phyloP scores from a whole-genome alignment of 352 stramenopile species.

The Phytophthora hybrid region DNA sequence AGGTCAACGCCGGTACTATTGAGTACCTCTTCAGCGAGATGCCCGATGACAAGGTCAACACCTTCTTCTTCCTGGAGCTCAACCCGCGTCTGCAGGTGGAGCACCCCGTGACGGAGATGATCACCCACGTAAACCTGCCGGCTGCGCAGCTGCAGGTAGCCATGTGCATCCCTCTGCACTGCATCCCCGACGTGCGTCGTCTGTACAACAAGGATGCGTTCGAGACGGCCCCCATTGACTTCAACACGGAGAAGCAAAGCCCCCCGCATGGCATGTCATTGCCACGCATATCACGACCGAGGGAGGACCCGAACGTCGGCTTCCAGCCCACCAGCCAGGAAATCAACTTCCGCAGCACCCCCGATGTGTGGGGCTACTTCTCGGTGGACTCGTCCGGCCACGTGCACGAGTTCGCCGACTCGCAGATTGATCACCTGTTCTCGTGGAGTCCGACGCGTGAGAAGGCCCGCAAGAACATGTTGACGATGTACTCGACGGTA shows the following conservation, averaged over 20 bases:
- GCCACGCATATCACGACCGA: constrained; percentile 98
- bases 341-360: constrained; percentile 99
- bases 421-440: constrained; percentile 99
- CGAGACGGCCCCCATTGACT: constrained; percentile 96
- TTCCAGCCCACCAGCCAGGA: constrained; percentile 99
- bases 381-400: constrained; percentile 98
- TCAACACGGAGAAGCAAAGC: constrained; percentile 88
- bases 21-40: constrained; percentile 99
- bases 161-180: constrained; percentile 99
- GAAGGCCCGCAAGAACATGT: constrained; percentile 97
- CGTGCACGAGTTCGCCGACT: constrained; percentile 99
- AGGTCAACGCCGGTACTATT: constrained; percentile 99
- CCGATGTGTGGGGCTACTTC: constrained; percentile 99
- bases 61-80: constrained; percentile 99
- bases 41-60: constrained; percentile 88
- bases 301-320: constrained; percentile 99
- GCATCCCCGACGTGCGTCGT: constrained; percentile 98
- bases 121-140: constrained; percentile 98
- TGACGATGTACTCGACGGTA: too few relatives aligned
- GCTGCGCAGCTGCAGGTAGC: constrained; percentile 98
- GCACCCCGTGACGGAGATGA: constrained; percentile 99
- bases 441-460: constrained; percentile 96
- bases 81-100: constrained; percentile 99
- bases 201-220: constrained; percentile 97
- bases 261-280: constrained; percentile 97